Percentiles rank a stretch among this genome's conserved stretches.
These are phyloP conservation scores for Porodaedalea pini DNA, from an alignment of 1,284 basidiomycete genomes.

Conservation along the genomic window DNA sequence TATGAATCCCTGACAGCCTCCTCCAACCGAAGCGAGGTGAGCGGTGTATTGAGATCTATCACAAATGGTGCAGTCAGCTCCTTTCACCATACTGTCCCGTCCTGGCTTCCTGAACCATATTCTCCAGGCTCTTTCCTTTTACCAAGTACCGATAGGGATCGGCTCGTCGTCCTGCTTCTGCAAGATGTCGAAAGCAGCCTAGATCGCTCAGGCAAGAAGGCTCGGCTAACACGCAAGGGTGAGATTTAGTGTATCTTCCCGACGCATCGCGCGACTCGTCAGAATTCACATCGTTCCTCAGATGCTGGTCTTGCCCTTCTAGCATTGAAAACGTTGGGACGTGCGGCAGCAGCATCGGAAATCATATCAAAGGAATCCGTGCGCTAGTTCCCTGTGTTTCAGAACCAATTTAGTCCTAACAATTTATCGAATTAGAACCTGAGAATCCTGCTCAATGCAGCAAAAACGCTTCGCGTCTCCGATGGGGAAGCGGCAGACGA, in stretches of 20 bases:
- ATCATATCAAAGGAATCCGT: constrained; percentile 58
- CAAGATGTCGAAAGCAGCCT: constrained; percentile 49
- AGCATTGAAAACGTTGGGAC: constrained; percentile 74
- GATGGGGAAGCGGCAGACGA: constrained; percentile 55
- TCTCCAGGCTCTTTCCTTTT: constrained; percentile 40
- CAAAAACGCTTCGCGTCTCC: constrained; percentile 14
- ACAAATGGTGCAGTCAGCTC: constrained; percentile 38
- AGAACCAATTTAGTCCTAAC: constrained; percentile 26
- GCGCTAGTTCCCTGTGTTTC: constrained; percentile 32
- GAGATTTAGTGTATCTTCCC: not conserved
- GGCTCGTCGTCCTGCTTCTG: constrained; percentile 54
- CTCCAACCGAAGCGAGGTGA: constrained; percentile 43
- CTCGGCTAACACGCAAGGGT: constrained; percentile 12
- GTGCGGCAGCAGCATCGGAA: constrained; percentile 65
- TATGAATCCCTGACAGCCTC: constrained; percentile 47
- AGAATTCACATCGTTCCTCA: no score
- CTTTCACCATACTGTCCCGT: not conserved
- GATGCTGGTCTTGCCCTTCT: constrained; percentile 64
- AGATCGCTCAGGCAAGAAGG: constrained; percentile 28
- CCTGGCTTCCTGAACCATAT: not conserved
- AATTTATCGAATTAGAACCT: constrained; percentile 52
- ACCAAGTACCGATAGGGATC: constrained; percentile 40
- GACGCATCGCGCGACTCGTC: no score
- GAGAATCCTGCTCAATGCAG: constrained; percentile 22
- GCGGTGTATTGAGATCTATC: constrained; percentile 45